Conservation (phyloP, 139 green algal species). For the Chlorella sp. region DNA sequence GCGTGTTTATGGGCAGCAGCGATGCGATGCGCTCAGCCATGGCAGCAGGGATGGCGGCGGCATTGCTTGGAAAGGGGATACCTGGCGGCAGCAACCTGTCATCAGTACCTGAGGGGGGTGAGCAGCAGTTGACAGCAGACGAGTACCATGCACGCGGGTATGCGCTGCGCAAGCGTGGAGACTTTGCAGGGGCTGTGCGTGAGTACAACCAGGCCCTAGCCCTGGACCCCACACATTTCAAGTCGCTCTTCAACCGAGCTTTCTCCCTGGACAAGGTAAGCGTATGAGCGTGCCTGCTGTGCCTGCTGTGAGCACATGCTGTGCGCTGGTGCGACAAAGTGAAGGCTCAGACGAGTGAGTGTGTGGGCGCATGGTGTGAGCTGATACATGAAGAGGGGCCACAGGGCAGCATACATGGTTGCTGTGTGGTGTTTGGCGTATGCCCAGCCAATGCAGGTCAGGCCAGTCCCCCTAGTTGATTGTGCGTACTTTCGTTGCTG, state of each 20-base stretch:
- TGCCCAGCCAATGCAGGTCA: no score
- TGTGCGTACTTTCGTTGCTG: no score
- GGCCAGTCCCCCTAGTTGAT: no score
- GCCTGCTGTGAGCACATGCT: no score
- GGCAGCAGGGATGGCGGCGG: not conserved
- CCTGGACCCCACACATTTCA: constrained; percentile 79
- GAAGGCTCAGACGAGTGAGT: not conserved
- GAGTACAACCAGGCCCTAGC: constrained; percentile 76
- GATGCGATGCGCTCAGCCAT: not conserved
- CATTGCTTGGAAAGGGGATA: not conserved
- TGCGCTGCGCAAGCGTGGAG: constrained; percentile 68
- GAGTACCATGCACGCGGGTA: constrained; percentile 70
- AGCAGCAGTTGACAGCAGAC: constrained; percentile 50
- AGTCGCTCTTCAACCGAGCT: constrained; percentile 87
- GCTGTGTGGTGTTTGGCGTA: not conserved
- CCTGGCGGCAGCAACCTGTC: not conserved
- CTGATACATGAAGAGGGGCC: not conserved
- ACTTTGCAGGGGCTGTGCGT: constrained; percentile 71
- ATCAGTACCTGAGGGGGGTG: constrained; percentile 13
- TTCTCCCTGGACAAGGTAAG: constrained; percentile 86
- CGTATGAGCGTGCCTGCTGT: no score
- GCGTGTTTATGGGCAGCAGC: not conserved
- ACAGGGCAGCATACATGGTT: not conserved
- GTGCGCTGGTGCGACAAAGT: not conserved
- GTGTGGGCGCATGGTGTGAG: not conserved